Percentiles rank a stretch among this genome's conserved stretches.
phyloP scores from a whole-genome alignment of 805 yeast genomes.

The Candida nemodendra region DNA sequence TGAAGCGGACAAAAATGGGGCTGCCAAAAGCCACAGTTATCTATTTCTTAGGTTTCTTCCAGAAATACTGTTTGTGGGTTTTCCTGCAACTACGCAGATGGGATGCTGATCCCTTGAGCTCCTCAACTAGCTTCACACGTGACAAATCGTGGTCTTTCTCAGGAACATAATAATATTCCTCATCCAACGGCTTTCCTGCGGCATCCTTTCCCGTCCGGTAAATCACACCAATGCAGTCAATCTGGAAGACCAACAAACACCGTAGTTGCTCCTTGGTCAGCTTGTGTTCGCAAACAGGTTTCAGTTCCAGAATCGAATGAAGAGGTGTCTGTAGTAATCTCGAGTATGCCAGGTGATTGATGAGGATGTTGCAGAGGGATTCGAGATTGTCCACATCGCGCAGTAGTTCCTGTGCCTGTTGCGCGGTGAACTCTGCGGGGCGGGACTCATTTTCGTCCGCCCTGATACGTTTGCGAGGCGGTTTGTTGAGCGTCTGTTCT shows the following conservation, averaged over 20 bases:
- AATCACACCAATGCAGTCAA: constrained; percentile 81
- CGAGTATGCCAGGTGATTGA: constrained; percentile 88
- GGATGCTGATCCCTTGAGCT: constrained; percentile 77
- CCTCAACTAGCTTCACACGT: constrained; percentile 68
- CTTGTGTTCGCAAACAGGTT: constrained; percentile 52
- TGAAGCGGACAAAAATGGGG: too few relatives aligned
- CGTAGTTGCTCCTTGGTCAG: constrained; percentile 46
- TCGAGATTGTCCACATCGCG: constrained; percentile 40
- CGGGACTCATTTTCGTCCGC: constrained; percentile 6
- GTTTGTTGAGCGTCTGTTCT: constrained; percentile 4
- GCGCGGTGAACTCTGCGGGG: constrained; percentile 14
- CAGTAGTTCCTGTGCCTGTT: constrained; percentile 31
- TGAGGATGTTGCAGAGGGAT: constrained; percentile 62
- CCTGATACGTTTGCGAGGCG: constrained; percentile 11
- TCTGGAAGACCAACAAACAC: constrained; percentile 40
- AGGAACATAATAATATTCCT: constrained; percentile 87
- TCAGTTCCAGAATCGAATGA: constrained; percentile 55
- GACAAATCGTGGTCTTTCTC: constrained; percentile 75
- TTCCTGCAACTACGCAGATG: constrained; percentile 82
- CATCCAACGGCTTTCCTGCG: constrained; percentile 91
- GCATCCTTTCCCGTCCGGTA: constrained; percentile 92
- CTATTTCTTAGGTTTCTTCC: constrained; percentile 54
- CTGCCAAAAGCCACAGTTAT: too few relatives aligned
- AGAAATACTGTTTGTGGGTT: constrained; percentile 85
- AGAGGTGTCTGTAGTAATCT: constrained; percentile 85